These are phyloP conservation scores for Chamaenerion angustifolium DNA, from an alignment of 345 rosid species.

Conservation along the genomic window DNA sequence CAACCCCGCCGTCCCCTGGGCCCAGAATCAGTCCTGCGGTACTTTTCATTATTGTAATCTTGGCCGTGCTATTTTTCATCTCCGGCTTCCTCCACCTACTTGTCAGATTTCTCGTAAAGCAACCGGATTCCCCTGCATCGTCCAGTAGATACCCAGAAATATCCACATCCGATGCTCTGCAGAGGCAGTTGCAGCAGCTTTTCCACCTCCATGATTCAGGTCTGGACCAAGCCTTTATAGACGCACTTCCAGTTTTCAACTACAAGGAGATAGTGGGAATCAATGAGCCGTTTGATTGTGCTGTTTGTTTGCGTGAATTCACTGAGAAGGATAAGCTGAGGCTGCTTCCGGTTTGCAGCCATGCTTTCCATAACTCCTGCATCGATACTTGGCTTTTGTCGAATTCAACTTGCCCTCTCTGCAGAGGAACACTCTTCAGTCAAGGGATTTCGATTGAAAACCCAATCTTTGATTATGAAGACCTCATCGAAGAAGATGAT, in stretches of 20 bases:
- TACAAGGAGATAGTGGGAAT: conserved; percentile 58
- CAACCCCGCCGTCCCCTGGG: conserved; percentile 29
- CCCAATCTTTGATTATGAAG: conserved; percentile 59
- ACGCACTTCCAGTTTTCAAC: conserved; percentile 75
- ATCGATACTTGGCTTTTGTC: conserved; percentile 73
- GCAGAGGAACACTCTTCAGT: conserved; percentile 58
- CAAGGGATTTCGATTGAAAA: conserved; percentile 58
- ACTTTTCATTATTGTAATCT: conserved; percentile 54
- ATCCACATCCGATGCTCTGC: conserved; percentile 65
- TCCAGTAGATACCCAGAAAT: conserved; percentile 57
- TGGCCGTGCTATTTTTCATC: conserved; percentile 69
- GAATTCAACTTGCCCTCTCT: conserved; percentile 27
- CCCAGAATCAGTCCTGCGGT: conserved; percentile 70
- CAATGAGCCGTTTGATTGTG: conserved; percentile 72
- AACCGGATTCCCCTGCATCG: conserved; percentile 30
- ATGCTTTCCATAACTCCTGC: conserved; percentile 64
- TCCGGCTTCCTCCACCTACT: conserved; percentile 76
- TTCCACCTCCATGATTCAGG: conserved; percentile 86
- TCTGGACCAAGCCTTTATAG: conserved; percentile 78
- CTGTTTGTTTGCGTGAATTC: conserved; percentile 77
- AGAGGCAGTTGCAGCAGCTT: conserved; percentile 80
- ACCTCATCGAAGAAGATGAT: conserved; percentile 43
- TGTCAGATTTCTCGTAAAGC: conserved; percentile 67
- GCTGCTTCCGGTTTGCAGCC: conserved; percentile 59
- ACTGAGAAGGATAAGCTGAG: conserved; percentile 59